These are phyloP conservation scores for Glycyrrhiza uralensis DNA, from an alignment of 306 rosid species.

Conservation along the genomic window DNA sequence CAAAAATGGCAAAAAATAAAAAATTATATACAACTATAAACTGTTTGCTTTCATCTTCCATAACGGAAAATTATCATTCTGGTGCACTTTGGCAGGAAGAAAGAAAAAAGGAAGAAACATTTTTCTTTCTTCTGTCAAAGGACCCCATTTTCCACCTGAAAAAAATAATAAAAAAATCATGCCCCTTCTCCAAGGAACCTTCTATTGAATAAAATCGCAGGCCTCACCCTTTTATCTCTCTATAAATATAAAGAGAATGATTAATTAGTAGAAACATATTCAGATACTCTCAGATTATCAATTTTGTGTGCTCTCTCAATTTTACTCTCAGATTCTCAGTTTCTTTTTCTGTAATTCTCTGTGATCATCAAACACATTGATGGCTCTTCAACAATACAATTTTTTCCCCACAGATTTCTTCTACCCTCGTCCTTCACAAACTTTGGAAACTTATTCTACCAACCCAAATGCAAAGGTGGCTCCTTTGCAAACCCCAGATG, in stretches of 20 bases:
- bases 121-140: background rate
- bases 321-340: too few relatives aligned
- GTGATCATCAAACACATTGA: constrained; percentile 11
- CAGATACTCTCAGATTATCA: background rate
- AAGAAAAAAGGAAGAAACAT: too few relatives aligned
- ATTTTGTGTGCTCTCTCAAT: background rate
- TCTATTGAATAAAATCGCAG: background rate
- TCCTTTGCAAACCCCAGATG: background rate
- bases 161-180: too few relatives aligned
- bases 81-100: background rate
- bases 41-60: background rate
- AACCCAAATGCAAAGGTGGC: background rate
- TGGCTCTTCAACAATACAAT: constrained; percentile 47
- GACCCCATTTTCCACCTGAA: too few relatives aligned
- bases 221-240: background rate
- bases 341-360: too few relatives aligned
- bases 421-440: constrained; percentile 37
- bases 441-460: background rate
- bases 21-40: background rate
- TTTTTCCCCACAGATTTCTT: constrained; percentile 47
- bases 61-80: background rate
- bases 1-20: too few relatives aligned
- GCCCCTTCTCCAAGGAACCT: background rate
- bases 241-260: background rate
- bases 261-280: background rate